phyloP scores from a whole-genome alignment of 768 basidiomycete genomes.

The Trametes gibbosa region DNA sequence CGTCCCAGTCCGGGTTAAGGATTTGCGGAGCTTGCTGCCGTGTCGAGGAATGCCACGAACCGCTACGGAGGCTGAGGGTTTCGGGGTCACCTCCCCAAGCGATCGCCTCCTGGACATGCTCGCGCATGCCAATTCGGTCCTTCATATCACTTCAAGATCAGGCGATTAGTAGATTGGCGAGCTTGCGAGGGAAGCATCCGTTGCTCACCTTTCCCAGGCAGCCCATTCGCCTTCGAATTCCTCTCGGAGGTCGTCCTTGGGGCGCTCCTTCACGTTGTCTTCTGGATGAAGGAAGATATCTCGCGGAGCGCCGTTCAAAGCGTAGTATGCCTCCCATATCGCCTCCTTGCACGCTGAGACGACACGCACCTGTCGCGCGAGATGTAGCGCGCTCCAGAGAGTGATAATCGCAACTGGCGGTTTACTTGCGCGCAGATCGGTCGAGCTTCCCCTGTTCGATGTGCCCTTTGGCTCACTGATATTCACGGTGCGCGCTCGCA shows the following conservation, averaged over 20 bases:
- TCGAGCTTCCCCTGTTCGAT: not conserved
- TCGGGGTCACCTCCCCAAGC: constrained; percentile 48
- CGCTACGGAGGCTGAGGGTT: not conserved
- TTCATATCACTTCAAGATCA: constrained; percentile 60
- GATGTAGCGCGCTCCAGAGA: constrained; percentile 60
- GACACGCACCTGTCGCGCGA: constrained; percentile 55
- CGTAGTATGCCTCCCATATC: constrained; percentile 62
- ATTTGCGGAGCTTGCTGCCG: not conserved
- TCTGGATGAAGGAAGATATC: constrained; percentile 12
- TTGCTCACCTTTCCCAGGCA: constrained; percentile 65
- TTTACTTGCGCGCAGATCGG: constrained; percentile 8
- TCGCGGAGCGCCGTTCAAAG: constrained; percentile 34
- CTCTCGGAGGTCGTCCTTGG: constrained; percentile 35
- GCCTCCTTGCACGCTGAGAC: constrained; percentile 66
- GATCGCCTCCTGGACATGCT: constrained; percentile 43
- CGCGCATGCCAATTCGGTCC: constrained; percentile 64
- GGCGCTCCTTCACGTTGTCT: constrained; percentile 12
- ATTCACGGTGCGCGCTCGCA: constrained; percentile 7
- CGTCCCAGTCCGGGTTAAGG: constrained; percentile 21
- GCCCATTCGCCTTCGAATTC: constrained; percentile 67
- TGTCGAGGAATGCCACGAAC: not conserved
- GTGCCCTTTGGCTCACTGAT: constrained; percentile 6
- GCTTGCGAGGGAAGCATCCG: constrained; percentile 3
- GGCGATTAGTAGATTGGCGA: too few relatives aligned
- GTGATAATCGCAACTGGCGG: constrained; percentile 33